Evolutionary conservation across 805 yeast species (phyloP), one percentile per base, ranked within the genome.

Genomic region (Komagataella phaffii): DNA sequence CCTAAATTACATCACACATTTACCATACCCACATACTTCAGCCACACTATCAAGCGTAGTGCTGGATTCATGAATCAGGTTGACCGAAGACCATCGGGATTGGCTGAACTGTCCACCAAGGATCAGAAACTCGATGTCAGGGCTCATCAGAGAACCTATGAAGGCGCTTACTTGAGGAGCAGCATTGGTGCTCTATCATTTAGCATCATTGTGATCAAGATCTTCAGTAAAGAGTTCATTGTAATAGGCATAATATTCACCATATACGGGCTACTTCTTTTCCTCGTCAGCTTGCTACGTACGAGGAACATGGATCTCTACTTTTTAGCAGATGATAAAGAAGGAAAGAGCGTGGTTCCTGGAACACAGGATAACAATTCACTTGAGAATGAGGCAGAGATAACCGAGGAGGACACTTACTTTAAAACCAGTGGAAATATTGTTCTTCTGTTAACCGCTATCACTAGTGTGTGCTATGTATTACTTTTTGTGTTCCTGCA

Each of bases 61-160:
- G 23, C 23, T 21, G 23, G 23, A 21, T 21, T 21, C 23, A 46
- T 19, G 24, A 36, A 43, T 7, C 24, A 49, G 12, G 5, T 50
- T 23, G 40, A 23, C 10, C 53, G 67, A 30, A 60, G 64, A 45
- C 71, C 71, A n/a, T 64, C 70, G 6, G 50, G 66, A 17, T 54
- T 67, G 50, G 56, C 59, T 8, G 54, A 70, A 48, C 60, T 69
- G 14, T 64, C 74, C 4, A 65, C 75, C 3, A 63, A 71, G 44
- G 65, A 63, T 3, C 69, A 69, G 51, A 72, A 73, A 57, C 63
- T 77, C 23, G 83, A 78, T 55, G 70, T 78, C 2, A 56, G 83
- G 57, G 93, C 91, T 0, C 84, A 83, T 58, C 93, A 86, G 64
- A 65, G 95, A 52, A 86, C 95, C 0, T 86, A 85, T 59, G 93